These are phyloP conservation scores for Rhizopogon vinicolor DNA, from an alignment of 768 basidiomycete species.

Conservation along the genomic window DNA sequence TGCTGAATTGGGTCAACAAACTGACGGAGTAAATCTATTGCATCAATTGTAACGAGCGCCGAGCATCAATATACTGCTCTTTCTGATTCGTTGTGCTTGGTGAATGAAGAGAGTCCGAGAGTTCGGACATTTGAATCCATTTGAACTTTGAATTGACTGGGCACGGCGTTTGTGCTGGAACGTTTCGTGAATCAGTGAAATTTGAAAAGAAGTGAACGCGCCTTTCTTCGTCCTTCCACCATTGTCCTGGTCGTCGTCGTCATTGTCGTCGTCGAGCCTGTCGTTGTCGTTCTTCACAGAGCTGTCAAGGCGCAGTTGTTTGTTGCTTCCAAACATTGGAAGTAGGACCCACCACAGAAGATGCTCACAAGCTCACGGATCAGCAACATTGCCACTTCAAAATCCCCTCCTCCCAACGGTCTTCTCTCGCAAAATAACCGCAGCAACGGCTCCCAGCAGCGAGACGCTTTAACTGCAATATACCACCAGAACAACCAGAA, in stretches of 20 bases:
- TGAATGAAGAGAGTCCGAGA: background rate
- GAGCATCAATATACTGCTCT: too few relatives aligned
- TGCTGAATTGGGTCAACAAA: background rate
- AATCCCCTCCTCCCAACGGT: conserved; percentile 19
- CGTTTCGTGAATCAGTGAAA: conserved; percentile 1
- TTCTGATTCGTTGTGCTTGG: too few relatives aligned
- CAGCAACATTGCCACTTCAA: conserved; percentile 23
- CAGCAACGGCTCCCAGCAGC: conserved; percentile 23
- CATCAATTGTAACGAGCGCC: too few relatives aligned
- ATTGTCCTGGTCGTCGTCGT: conserved; percentile 4
- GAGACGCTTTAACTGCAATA: conserved; percentile 25
- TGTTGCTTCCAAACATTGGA: conserved; percentile 23
- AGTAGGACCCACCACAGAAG: conserved; percentile 17
- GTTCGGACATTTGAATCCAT: background rate
- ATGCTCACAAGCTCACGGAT: conserved; percentile 31
- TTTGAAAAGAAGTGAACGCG: background rate
- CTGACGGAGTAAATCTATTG: too few relatives aligned
- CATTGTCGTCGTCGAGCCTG: conserved; percentile 4
- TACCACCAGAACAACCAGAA: conserved; percentile 25
- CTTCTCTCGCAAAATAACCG: conserved; percentile 11
- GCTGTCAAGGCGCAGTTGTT: conserved; percentile 21
- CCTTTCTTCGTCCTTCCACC: conserved; percentile 5
- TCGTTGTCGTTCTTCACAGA: conserved; percentile 4
- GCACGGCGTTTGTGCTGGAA: background rate
- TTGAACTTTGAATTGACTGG: too few relatives aligned